Conservation (phyloP, 78 protist genomes). For the Tieghemostelium lacteum region DNA sequence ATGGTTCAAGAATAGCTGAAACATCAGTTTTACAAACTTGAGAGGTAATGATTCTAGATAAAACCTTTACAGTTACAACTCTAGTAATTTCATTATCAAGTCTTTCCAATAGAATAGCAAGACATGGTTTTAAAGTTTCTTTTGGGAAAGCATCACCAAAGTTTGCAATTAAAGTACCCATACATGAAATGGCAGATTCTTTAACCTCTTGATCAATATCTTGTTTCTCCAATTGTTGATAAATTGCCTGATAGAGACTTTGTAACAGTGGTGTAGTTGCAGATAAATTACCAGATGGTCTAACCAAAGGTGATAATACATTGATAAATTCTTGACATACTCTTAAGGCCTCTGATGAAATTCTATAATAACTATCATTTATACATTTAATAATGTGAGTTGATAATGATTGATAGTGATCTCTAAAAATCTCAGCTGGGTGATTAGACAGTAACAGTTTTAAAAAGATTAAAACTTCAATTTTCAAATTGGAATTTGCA, state of each 20-base stretch:
- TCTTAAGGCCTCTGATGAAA: slow-evolving; percentile 87
- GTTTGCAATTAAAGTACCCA: slow-evolving; percentile 81
- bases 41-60: slow-evolving; percentile 44
- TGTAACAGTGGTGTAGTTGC: not conserved
- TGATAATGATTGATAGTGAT: slow-evolving; percentile 36
- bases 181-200: slow-evolving; percentile 89
- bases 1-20: slow-evolving; percentile 15
- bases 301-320: slow-evolving; percentile 31
- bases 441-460: slow-evolving; percentile 66
- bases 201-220: slow-evolving; percentile 97
- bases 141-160: slow-evolving; percentile 82
- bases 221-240: slow-evolving; percentile 82
- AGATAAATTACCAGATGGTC: not conserved
- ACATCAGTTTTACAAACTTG: slow-evolving; percentile 39
- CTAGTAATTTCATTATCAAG: slow-evolving; percentile 95
- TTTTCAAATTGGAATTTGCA: slow-evolving; percentile 63
- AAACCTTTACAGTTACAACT: slow-evolving; percentile 75
- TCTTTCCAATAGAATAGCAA: slow-evolving; percentile 82
- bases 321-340: slow-evolving; percentile 83
- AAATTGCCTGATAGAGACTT: slow-evolving; percentile 55
- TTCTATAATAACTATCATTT: slow-evolving; percentile 88
- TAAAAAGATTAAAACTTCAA: slow-evolving; percentile 83
- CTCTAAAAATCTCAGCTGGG: slow-evolving; percentile 57
- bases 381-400: slow-evolving; percentile 70
- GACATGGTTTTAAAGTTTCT: slow-evolving; percentile 23